phyloP scores from a whole-genome alignment of 2,329 filamentous ascomycete genomes.

The Botrytis tulipae region DNA sequence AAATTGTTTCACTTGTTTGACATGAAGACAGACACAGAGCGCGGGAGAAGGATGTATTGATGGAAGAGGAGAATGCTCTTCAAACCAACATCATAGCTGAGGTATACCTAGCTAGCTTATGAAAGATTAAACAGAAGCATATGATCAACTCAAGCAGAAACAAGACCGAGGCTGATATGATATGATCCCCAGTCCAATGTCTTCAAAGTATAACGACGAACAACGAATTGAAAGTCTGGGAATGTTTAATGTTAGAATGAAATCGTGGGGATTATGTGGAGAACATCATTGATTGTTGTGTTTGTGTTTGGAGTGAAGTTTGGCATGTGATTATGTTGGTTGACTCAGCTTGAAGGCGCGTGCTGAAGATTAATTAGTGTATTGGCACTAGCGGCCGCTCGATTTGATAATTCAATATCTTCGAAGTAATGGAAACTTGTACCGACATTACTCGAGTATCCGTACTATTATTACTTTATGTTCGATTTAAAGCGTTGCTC shows the following conservation, averaged over 20 bases:
- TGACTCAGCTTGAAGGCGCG: not conserved
- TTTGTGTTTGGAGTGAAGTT: constrained; percentile 1
- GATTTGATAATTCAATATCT: not conserved
- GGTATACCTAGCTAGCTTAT: not conserved
- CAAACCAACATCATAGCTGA: not conserved
- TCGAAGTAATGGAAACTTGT: not conserved
- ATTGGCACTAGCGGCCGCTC: not conserved
- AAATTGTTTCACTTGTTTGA: not conserved
- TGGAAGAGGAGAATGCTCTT: not conserved
- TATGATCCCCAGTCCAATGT: not conserved
- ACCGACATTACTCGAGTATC: not conserved
- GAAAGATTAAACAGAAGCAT: not conserved
- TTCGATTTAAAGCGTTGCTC: not conserved
- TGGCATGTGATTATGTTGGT: constrained; percentile 11
- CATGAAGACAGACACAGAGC: not conserved
- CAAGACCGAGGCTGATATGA: constrained; percentile 1
- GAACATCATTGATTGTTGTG: not conserved
- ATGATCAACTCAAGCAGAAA: not conserved
- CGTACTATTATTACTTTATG: not conserved
- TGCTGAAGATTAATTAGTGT: not conserved
- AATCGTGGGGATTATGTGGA: constrained; percentile 3
- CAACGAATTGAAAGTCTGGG: not conserved
- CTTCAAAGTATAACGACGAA: not conserved
- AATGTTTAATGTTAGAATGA: not conserved
- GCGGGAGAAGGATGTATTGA: not conserved